phyloP scores from a whole-genome alignment of 805 yeast species.

The Kregervanrija fluxuum region DNA sequence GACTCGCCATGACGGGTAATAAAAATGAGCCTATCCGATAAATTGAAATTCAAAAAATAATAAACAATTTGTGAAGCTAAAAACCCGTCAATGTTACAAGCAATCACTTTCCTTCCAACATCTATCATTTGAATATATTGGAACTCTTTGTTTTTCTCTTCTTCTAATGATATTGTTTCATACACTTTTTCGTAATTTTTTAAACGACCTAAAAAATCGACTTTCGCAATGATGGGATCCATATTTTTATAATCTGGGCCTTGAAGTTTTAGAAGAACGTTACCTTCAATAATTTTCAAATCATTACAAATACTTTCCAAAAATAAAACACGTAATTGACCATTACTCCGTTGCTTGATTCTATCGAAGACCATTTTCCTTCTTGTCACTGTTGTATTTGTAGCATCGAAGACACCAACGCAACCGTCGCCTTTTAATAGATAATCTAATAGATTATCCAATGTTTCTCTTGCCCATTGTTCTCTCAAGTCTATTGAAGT shows the following conservation, averaged over 20 bases:
- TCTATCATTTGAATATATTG: constrained; percentile 94
- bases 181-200: constrained; percentile 82
- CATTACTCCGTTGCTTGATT: constrained; percentile 48
- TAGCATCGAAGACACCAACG: constrained; percentile 88
- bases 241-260: constrained; percentile 91
- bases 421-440: constrained; percentile 75
- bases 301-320: constrained; percentile 86
- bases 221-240: constrained; percentile 74
- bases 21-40: constrained; percentile 87
- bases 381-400: constrained; percentile 66
- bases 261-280: constrained; percentile 72
- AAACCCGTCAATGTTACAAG: constrained; percentile 81
- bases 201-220: constrained; percentile 77
- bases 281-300: constrained; percentile 66
- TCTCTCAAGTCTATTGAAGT: constrained; percentile 65
- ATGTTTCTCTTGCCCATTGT: constrained; percentile 93
- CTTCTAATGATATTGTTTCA: constrained; percentile 77
- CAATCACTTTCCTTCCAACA: constrained; percentile 90
- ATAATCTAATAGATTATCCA: constrained; percentile 77
- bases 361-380: constrained; percentile 50
- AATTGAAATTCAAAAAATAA: constrained; percentile 80
- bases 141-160: constrained; percentile 50
- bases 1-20: constrained; percentile 94
- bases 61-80: constrained; percentile 90
- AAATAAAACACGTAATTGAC: constrained; percentile 69